Evolutionary conservation across 345 rosid species (phyloP), one percentile per base, ranked within the genome.

Genomic region (Lepidium sativum): DNA sequence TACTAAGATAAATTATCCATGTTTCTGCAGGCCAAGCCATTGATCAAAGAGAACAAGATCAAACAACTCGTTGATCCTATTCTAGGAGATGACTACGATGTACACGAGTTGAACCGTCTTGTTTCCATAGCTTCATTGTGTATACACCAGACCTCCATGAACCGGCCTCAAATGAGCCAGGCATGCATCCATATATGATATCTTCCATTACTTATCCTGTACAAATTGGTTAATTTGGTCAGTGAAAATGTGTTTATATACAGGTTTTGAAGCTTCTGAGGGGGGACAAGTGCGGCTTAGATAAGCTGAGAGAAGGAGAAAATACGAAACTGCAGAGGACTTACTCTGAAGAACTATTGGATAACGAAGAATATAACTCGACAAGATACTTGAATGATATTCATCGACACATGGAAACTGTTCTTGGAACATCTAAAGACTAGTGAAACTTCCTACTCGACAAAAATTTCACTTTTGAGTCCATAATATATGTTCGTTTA

Each of bases 161-260:
- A 81, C 13, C 82, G 92, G 48, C 97, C 96, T n/a, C 86, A 81
- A 14, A 86, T 89, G 98, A 82, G 75, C 66, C 84, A 83, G 90
- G 94, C 83, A 83, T 60, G 84, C 70, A 33, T 33, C 0, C 31
- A 27, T 27, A 5, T 27, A 3, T 27, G 34, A 54, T 38, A 73
- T 14, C 27, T 53, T 17, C 1, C 8, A 18, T 53, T 63, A 72
- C 10, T 37, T 15, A 2, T 17, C 23, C 20, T 14, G 31, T 2
- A 29, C 43, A 25, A 25, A 18, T 15, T 29, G 31, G 34, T 27
- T 12, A 12, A 52, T 33, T 20, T 60, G 39, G 33, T 29, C 37
- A 31, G 23, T 23, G 41, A 43, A 12, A 11, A 9, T n/a, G 1
- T 44, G 16, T 5, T 3, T 58, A 14, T 4, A 16, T 41, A 57